Conservation (phyloP, 345 rosid genomes). For the Erodium maritimum region DNA sequence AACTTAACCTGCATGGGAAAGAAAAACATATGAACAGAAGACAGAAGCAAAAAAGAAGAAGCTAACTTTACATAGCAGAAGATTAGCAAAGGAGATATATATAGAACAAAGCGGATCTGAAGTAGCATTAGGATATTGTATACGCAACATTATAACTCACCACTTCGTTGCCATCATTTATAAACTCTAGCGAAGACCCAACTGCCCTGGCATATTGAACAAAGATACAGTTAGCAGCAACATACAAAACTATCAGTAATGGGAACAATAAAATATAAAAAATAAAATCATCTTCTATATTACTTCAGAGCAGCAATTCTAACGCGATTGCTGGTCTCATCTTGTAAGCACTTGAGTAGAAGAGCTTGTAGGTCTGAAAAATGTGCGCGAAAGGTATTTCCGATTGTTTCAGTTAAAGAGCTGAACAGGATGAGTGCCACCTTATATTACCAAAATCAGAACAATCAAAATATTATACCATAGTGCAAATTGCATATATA, state of each 20-base stretch:
- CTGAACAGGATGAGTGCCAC: conserved; percentile 96
- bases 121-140: background rate
- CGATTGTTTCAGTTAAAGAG: conserved; percentile 93
- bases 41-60: background rate
- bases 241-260: conserved; percentile 1
- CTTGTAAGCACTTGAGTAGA: conserved; percentile 80
- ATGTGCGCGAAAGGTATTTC: conserved; percentile 76
- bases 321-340: conserved; percentile 85
- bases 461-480: conserved; percentile 4
- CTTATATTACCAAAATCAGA: conserved; percentile 31
- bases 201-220: conserved; percentile 61
- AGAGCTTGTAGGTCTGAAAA: conserved; percentile 84
- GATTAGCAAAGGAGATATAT: background rate
- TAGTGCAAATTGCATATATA: no score
- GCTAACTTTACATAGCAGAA: background rate
- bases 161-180: conserved; percentile 74
- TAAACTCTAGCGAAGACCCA: conserved; percentile 91
- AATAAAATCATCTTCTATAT: conserved; percentile 7
- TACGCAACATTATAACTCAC: conserved; percentile 26
- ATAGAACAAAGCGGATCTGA: background rate
- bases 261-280: conserved; percentile 3
- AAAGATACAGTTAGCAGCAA: background rate
- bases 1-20: conserved; percentile 59
- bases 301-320: conserved; percentile 99
- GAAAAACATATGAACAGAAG: background rate